phyloP scores from a whole-genome alignment of 2,329 filamentous ascomycete species.

The Pseudocercospora cruenta region DNA sequence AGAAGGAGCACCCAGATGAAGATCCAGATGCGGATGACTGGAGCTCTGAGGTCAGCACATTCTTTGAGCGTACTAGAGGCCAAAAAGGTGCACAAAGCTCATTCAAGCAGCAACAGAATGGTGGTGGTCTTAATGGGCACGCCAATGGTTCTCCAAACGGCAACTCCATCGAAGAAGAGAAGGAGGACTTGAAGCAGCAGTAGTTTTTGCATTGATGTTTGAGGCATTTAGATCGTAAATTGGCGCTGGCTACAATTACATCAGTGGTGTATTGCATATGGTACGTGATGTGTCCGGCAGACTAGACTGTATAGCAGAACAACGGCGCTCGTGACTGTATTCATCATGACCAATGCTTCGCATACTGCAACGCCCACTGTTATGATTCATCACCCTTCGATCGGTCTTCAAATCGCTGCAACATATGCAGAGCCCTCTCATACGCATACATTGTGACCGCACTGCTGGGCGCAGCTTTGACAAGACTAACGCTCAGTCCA shows the following conservation, averaged over 20 bases:
- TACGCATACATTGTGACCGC: conserved; percentile 96
- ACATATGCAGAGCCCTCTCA: conserved; percentile 67
- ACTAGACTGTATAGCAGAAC: conserved; percentile 5
- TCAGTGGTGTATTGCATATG: neutral
- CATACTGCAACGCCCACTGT: neutral
- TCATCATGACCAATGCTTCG: neutral
- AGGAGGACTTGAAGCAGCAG: conserved; percentile 23
- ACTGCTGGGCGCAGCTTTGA: conserved; percentile 93
- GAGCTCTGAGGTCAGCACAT: conserved; percentile 54
- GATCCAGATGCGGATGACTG: conserved; percentile 51
- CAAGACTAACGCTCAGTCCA: conserved; percentile 81
- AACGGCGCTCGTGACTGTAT: neutral
- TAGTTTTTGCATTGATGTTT: conserved; percentile 9
- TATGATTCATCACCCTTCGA: neutral
- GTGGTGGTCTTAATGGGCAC: conserved; percentile 14
- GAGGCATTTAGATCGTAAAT: neutral
- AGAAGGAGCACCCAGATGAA: conserved; percentile 51
- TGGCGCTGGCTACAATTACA: neutral
- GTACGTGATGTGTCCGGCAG: neutral
- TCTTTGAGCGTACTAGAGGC: conserved; percentile 57
- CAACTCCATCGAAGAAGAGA: conserved; percentile 26
- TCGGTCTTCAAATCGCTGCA: conserved; percentile 15
- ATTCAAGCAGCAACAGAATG: conserved; percentile 14
- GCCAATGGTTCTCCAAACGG: conserved; percentile 3
- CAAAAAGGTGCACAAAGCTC: conserved; percentile 20